These are phyloP conservation scores for Fusarium staphyleae DNA, from an alignment of 2,329 filamentous ascomycete species.

Conservation along the genomic window DNA sequence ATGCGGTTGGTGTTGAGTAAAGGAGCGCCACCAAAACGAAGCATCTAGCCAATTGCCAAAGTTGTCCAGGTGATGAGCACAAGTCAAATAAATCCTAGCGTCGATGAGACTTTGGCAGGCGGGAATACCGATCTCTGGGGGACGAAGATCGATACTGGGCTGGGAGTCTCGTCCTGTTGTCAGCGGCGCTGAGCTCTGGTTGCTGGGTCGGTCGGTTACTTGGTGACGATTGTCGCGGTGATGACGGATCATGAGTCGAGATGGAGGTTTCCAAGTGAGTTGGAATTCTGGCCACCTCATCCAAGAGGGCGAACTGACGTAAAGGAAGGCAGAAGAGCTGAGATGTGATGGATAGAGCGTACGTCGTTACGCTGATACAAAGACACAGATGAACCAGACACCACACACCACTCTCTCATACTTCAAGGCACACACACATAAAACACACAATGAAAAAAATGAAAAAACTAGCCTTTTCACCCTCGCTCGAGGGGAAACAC, in stretches of 20 bases:
- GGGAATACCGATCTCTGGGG: constrained; percentile 33
- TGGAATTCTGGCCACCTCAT: not conserved
- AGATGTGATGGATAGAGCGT: constrained; percentile 10
- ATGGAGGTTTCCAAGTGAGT: not conserved
- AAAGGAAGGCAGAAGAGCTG: constrained; percentile 8
- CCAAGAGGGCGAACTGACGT: not conserved
- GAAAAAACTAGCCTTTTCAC: constrained; percentile 12
- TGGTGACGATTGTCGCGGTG: constrained; percentile 9
- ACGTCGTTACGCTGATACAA: constrained; percentile 23
- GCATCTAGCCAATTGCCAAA: constrained; percentile 23
- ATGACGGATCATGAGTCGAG: constrained; percentile 3
- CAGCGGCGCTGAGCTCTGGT: constrained; percentile 33
- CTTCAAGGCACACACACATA: constrained; percentile 3
- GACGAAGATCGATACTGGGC: constrained; percentile 29
- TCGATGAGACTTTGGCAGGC: constrained; percentile 16
- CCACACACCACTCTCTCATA: constrained; percentile 8
- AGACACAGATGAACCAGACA: constrained; percentile 4
- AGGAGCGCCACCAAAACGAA: constrained; percentile 28
- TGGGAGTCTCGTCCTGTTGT: constrained; percentile 28
- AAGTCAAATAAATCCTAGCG: constrained; percentile 26
- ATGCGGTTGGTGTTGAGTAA: constrained; percentile 39
- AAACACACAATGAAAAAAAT: constrained; percentile 3
- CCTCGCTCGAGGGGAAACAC: constrained; percentile 17
- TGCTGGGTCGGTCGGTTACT: constrained; percentile 11
- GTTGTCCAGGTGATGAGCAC: constrained; percentile 35